Conservation (phyloP, 371 early-diverging fungal species). For the Catenaria anguillulae region DNA sequence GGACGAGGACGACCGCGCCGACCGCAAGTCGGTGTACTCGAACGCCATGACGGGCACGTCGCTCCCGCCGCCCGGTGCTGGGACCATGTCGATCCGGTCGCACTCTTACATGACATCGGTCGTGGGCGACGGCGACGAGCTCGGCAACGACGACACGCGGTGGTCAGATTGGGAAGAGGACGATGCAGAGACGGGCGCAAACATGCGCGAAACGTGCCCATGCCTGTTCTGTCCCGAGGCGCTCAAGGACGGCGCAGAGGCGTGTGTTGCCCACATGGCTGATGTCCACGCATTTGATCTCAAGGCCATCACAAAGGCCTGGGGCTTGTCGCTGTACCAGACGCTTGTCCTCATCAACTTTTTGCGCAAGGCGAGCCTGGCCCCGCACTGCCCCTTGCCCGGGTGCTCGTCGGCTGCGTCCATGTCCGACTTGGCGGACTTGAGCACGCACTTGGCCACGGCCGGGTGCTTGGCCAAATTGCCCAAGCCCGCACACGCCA, state of each 20-base stretch:
- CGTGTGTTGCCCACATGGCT: conserved; percentile 57
- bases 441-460: conserved; percentile 38
- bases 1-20: neutral
- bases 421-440: conserved; percentile 29
- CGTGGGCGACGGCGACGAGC: conserved; percentile 7
- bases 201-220: conserved; percentile 14
- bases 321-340: conserved; percentile 68
- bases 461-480: conserved; percentile 30
- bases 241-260: conserved; percentile 36
- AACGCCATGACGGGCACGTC: conserved; percentile 3
- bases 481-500: conserved; percentile 12
- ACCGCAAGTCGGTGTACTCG: neutral
- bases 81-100: neutral
- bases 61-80: neutral
- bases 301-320: conserved; percentile 27
- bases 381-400: conserved; percentile 54
- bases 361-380: conserved; percentile 55
- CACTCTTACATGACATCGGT: conserved; percentile 3
- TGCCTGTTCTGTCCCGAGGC: conserved; percentile 61
- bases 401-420: conserved; percentile 10
- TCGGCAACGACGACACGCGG: conserved; percentile 6
- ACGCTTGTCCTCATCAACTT: conserved; percentile 73
- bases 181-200: conserved; percentile 35
- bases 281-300: conserved; percentile 60
- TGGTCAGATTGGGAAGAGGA: conserved; percentile 72